Evolutionary conservation across 768 basidiomycete genomes (phyloP).

Genomic region (Tylopilus subfusipes): DNA sequence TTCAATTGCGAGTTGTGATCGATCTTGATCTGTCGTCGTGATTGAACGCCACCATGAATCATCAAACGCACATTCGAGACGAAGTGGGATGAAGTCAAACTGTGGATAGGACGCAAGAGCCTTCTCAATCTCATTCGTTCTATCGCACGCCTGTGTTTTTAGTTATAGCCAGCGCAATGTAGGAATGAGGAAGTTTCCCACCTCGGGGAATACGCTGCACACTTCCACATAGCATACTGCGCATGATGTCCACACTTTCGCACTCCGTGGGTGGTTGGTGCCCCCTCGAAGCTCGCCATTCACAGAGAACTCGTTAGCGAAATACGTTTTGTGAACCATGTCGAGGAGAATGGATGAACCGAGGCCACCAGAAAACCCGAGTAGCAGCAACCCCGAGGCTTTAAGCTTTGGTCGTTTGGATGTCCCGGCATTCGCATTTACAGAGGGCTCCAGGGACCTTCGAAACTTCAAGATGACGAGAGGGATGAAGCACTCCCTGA

Average conservation of each 20-base stretch:
- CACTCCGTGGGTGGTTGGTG: slow-evolving; percentile 61
- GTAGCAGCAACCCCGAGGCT: slow-evolving; percentile 62
- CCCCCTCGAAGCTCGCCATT: slow-evolving; percentile 46
- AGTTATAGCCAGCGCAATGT: slow-evolving; percentile 3
- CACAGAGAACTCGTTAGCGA: slow-evolving; percentile 30
- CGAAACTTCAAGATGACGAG: slow-evolving; percentile 63
- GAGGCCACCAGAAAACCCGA: slow-evolving; percentile 78
- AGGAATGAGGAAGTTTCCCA: slow-evolving; percentile 33
- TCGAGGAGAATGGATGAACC: slow-evolving; percentile 73
- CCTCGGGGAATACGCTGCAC: slow-evolving; percentile 57
- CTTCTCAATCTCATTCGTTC: slow-evolving; percentile 47
- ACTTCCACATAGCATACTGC: slow-evolving; percentile 69
- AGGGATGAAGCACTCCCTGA: slow-evolving; percentile 64
- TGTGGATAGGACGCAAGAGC: slow-evolving; percentile 46
- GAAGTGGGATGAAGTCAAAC: slow-evolving; percentile 59
- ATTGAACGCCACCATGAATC: slow-evolving; percentile 58
- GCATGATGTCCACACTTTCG: slow-evolving; percentile 59
- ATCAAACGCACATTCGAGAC: slow-evolving; percentile 75
- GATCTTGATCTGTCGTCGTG: slow-evolving; percentile 30
- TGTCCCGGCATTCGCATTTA: slow-evolving; percentile 55
- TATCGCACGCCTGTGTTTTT: slow-evolving; percentile 47
- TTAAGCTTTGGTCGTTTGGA: slow-evolving; percentile 57
- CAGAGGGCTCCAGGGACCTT: slow-evolving; percentile 56
- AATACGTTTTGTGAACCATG: slow-evolving; percentile 59
- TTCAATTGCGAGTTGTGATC: slow-evolving; percentile 41